A percentile compares a stretch with the other conserved stretches of the same genome.
Conservation (phyloP, 495 filamentous ascomycete species). For the Acidomyces sp. region DNA sequence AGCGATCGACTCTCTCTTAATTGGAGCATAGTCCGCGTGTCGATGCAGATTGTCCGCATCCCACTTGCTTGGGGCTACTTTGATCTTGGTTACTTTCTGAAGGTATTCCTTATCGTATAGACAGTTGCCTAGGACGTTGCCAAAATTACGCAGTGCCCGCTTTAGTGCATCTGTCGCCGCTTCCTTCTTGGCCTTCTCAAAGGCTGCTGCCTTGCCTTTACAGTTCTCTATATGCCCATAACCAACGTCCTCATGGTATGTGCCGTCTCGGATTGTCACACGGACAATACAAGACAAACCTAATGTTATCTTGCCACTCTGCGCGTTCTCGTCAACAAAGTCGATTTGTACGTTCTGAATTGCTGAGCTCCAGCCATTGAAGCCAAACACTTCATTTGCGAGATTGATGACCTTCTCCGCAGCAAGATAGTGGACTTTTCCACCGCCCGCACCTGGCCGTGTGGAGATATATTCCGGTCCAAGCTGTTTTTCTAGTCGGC, state of each 20-base stretch:
- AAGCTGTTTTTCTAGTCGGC: constrained; percentile 79
- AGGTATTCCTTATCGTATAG: constrained; percentile 94
- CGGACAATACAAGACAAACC: constrained; percentile 80
- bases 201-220: constrained; percentile 84
- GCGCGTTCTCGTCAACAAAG: constrained; percentile 59
- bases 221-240: constrained; percentile 93
- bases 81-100: constrained; percentile 68
- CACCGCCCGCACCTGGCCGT: constrained; percentile 63
- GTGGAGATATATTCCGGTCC: constrained; percentile 92
- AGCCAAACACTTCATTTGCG: constrained; percentile 95
- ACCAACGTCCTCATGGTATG: constrained; percentile 92
- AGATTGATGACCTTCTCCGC: constrained; percentile 91
- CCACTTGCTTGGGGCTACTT: constrained; percentile 53
- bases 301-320: constrained; percentile 57
- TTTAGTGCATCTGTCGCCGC: constrained; percentile 91
- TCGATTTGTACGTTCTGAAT: constrained; percentile 85
- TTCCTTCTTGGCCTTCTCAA: constrained; percentile 97
- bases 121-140: constrained; percentile 92
- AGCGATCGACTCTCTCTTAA: constrained; percentile 42
- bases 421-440: constrained; percentile 79
- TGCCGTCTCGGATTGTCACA: constrained; percentile 80
- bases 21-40: constrained; percentile 56
- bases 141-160: constrained; percentile 78
- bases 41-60: constrained; percentile 64
- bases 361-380: constrained; percentile 92